Evolutionary conservation across 441 rosid genomes (phyloP).

Genomic region (Jatropha podagrica): DNA sequence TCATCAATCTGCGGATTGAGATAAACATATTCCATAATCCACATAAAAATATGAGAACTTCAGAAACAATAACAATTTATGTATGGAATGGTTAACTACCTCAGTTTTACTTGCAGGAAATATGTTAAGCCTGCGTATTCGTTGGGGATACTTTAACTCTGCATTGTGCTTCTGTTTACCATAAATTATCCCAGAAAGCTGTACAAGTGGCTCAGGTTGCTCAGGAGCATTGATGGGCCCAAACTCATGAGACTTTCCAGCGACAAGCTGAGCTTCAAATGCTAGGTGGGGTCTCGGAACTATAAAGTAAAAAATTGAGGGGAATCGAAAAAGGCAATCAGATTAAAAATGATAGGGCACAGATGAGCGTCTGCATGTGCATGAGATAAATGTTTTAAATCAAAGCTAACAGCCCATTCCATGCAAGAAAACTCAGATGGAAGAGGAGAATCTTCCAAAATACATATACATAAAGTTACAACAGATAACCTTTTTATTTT

Average conservation of each 20-base stretch:
- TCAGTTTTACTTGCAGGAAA: conserved; percentile 80
- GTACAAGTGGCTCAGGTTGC: conserved; percentile 64
- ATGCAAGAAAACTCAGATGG: background rate
- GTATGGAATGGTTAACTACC: conserved; percentile 39
- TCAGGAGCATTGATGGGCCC: conserved; percentile 76
- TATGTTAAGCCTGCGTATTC: conserved; percentile 88
- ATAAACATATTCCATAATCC: too few species aligned
- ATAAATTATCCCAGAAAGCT: conserved; percentile 44
- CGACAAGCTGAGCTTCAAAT: conserved; percentile 98
- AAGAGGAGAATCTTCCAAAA: background rate
- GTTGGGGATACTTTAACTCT: conserved; percentile 82
- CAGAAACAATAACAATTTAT: background rate
- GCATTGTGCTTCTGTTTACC: conserved; percentile 92
- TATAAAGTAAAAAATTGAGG: conserved; percentile 35
- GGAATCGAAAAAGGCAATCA: conserved; percentile 19
- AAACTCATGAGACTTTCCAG: conserved; percentile 91
- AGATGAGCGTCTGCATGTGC: background rate
- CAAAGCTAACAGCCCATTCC: background rate
- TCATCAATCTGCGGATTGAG: too few species aligned
- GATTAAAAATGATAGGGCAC: background rate
- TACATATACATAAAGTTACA: background rate
- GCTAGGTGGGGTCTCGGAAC: conserved; percentile 99
- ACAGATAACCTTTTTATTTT: too few species aligned
- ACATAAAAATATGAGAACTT: too few species aligned
- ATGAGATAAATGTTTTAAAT: background rate